These are phyloP conservation scores for Penstemon davidsonii DNA, from an alignment of 257 asterid genomes.

Conservation along the genomic window DNA sequence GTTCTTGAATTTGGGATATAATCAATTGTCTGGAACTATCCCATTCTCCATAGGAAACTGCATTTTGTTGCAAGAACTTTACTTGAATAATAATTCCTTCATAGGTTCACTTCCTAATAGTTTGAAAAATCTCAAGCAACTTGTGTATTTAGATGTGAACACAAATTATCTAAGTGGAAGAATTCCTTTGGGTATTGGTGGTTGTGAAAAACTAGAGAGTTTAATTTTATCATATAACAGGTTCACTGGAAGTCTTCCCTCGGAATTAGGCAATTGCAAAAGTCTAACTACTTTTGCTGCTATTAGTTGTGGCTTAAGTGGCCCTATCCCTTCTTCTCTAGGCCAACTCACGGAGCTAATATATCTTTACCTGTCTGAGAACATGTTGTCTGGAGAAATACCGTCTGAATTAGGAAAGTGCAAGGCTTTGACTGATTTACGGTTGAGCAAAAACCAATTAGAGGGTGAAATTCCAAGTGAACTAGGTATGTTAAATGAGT, in stretches of 20 bases:
- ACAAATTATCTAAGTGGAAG: conserved; percentile 51
- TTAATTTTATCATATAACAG: conserved; percentile 54
- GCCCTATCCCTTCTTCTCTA: conserved; percentile 65
- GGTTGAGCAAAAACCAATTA: conserved; percentile 49
- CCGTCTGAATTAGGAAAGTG: conserved; percentile 79
- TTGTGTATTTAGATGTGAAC: conserved; percentile 42
- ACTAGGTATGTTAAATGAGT: conserved; percentile 52
- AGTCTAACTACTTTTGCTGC: conserved; percentile 49
- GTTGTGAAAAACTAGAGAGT: conserved; percentile 38
- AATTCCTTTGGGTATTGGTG: conserved; percentile 49
- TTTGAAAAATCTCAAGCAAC: conserved; percentile 54
- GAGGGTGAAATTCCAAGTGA: conserved; percentile 65
- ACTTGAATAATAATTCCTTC: conserved; percentile 48
- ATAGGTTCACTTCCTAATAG: conserved; percentile 59
- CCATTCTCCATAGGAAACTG: conserved; percentile 74
- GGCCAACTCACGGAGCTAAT: conserved; percentile 53
- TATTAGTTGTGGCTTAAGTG: conserved; percentile 52
- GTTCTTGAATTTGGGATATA: conserved; percentile 37
- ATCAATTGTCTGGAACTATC: conserved; percentile 56
- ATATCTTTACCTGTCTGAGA: conserved; percentile 55
- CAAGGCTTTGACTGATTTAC: conserved; percentile 53
- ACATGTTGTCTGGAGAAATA: conserved; percentile 64
- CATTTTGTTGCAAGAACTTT: conserved; percentile 48
- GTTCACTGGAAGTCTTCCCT: conserved; percentile 61
- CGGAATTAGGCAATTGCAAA: conserved; percentile 62